Percentiles rank a stretch among this genome's conserved stretches.
These are phyloP conservation scores for Lophiotrema nucula DNA, from an alignment of 495 filamentous ascomycete species.

Conservation along the genomic window DNA sequence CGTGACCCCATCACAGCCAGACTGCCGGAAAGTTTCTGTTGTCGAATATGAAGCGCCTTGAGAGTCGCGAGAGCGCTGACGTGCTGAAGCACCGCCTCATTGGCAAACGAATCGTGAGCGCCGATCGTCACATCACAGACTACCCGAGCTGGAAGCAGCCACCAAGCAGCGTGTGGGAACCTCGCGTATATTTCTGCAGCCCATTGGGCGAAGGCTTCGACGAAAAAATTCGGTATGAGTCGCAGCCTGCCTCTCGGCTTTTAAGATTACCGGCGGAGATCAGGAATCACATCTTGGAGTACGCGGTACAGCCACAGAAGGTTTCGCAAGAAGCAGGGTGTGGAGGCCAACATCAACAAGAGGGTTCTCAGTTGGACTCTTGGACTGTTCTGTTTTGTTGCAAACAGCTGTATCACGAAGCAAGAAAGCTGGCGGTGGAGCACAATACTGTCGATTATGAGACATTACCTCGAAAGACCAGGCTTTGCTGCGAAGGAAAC, in stretches of 20 bases:
- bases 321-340: background rate
- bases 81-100: slow-evolving; percentile 8
- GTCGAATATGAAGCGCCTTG: too few species aligned
- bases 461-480: slow-evolving; percentile 6
- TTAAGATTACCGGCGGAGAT: slow-evolving; percentile 16
- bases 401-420: slow-evolving; percentile 21
- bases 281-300: slow-evolving; percentile 7
- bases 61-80: background rate
- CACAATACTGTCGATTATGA: slow-evolving; percentile 6
- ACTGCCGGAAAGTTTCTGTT: too few species aligned
- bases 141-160: background rate
- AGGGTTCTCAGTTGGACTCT: background rate
- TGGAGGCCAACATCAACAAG: background rate
- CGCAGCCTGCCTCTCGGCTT: background rate
- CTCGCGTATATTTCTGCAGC: slow-evolving; percentile 1
- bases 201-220: slow-evolving; percentile 9
- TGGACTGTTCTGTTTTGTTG: slow-evolving; percentile 13
- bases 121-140: background rate
- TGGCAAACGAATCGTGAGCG: slow-evolving; percentile 6
- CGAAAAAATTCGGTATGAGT: background rate
- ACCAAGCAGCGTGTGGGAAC: background rate
- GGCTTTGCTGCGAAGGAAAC: background rate
- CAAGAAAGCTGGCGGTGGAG: background rate
- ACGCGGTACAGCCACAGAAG: background rate
- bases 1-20: too few species aligned